Evolutionary conservation across 1,284 basidiomycete species (phyloP).

Genomic region (Ceratobasidium sp.): DNA sequence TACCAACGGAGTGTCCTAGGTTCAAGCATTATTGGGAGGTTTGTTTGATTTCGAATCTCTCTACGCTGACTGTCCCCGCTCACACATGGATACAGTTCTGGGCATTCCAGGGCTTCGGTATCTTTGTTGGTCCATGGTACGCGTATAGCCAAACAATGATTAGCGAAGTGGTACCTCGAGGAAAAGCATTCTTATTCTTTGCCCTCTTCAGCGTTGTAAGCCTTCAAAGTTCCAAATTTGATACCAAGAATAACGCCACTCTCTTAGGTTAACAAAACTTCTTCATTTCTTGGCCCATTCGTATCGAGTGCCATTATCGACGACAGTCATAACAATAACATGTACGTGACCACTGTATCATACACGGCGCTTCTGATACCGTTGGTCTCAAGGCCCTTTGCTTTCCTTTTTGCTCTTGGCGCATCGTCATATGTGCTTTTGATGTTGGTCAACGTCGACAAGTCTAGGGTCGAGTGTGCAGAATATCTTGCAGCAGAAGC

Average conservation of each 20-base stretch:
- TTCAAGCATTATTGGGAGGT: slow-evolving; percentile 88
- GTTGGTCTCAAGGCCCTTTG: slow-evolving; percentile 76
- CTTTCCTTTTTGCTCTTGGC: slow-evolving; percentile 80
- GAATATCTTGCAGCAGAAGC: slow-evolving; percentile 73
- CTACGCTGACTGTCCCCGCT: slow-evolving; percentile 39
- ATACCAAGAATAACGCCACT: slow-evolving; percentile 19
- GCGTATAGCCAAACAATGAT: slow-evolving; percentile 89
- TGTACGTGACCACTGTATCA: slow-evolving; percentile 60
- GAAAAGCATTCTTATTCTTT: slow-evolving; percentile 75
- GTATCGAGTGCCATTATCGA: slow-evolving; percentile 66
- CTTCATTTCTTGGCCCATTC: slow-evolving; percentile 85
- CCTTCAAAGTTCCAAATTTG: slow-evolving; percentile 21
- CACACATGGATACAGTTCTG: slow-evolving; percentile 50
- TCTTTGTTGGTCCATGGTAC: slow-evolving; percentile 85
- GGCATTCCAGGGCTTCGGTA: slow-evolving; percentile 68
- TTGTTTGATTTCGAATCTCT: slow-evolving; percentile 62
- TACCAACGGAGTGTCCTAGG: neutral
- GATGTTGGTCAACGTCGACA: slow-evolving; percentile 76
- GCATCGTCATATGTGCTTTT: slow-evolving; percentile 73
- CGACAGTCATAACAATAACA: slow-evolving; percentile 73
- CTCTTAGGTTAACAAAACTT: slow-evolving; percentile 72
- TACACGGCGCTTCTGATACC: slow-evolving; percentile 57
- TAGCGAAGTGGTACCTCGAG: slow-evolving; percentile 79
- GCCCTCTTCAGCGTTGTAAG: slow-evolving; percentile 76
- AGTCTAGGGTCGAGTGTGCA: slow-evolving; percentile 75